These are phyloP conservation scores for Colletotrichum siamense DNA, from an alignment of 2,329 filamentous ascomycete genomes.

Conservation along the genomic window DNA sequence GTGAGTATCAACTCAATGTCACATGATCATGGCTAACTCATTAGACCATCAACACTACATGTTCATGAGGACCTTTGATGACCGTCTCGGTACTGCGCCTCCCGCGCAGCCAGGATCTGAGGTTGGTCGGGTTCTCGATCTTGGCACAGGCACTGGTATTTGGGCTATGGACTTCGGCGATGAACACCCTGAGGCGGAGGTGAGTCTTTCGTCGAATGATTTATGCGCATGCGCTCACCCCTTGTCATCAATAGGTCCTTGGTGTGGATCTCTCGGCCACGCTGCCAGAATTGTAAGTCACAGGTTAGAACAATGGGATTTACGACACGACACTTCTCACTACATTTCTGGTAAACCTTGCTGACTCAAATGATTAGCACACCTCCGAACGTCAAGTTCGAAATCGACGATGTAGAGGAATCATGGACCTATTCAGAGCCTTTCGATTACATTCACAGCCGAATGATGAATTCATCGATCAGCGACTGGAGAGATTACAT, in stretches of 20 bases:
- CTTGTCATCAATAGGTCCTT: background rate
- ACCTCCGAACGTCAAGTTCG: slow-evolving; percentile 43
- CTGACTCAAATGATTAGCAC: too few species aligned
- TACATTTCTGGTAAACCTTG: too few species aligned
- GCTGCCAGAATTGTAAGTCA: background rate
- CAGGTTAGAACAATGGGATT: too few species aligned
- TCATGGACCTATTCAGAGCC: slow-evolving; percentile 34
- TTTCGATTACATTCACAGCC: slow-evolving; percentile 66
- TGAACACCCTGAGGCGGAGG: slow-evolving; percentile 34
- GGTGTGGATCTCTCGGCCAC: background rate
- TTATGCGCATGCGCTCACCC: too few species aligned
- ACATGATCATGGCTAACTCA: too few species aligned
- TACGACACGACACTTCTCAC: too few species aligned
- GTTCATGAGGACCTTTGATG: slow-evolving; percentile 38
- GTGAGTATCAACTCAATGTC: too few species aligned
- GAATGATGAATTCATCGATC: slow-evolving; percentile 59
- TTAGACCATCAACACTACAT: background rate
- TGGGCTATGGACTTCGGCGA: slow-evolving; percentile 47
- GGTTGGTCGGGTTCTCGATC: background rate
- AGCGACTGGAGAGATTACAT: slow-evolving; percentile 26
- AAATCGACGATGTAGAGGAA: slow-evolving; percentile 41
- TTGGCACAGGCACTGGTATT: slow-evolving; percentile 28
- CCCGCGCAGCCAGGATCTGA: slow-evolving; percentile 19
- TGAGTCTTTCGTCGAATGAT: too few species aligned
- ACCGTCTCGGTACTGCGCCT: slow-evolving; percentile 3